Conservation (phyloP, 2,329 filamentous ascomycete genomes). For the Botrytis fragariae region DNA sequence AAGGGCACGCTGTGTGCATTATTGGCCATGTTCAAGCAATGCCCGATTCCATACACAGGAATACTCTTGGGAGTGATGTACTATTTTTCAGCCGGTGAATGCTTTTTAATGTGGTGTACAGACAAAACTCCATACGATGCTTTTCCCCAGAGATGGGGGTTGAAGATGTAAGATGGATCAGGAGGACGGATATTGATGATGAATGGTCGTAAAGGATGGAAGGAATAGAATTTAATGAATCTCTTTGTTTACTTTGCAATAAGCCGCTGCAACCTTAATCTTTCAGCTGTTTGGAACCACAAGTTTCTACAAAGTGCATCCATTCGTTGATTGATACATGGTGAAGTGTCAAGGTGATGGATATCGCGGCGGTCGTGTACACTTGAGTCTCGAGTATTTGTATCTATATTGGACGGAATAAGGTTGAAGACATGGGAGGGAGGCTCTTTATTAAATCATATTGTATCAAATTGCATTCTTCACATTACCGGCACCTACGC, state of each 20-base stretch:
- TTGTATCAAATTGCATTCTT: neutral
- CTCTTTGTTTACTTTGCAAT: neutral
- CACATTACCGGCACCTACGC: neutral
- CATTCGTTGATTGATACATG: neutral
- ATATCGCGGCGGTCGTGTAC: neutral
- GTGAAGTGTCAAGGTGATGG: neutral
- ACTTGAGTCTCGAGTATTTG: neutral
- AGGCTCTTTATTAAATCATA: neutral
- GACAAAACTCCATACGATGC: neutral
- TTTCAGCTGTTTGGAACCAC: neutral
- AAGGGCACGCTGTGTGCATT: constrained; percentile 2
- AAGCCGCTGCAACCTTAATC: neutral
- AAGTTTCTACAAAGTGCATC: neutral
- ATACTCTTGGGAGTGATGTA: neutral
- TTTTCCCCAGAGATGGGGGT: neutral
- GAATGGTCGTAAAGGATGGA: neutral
- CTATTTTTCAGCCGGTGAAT: neutral
- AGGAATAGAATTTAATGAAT: neutral
- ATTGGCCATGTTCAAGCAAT: neutral
- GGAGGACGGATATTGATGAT: neutral
- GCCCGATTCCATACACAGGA: neutral
- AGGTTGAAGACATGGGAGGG: neutral
- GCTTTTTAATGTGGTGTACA: neutral
- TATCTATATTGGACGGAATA: too few relatives aligned
- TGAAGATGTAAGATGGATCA: neutral